phyloP scores from a whole-genome alignment of 2,329 filamentous ascomycete genomes.

The Penicillium digitatum region DNA sequence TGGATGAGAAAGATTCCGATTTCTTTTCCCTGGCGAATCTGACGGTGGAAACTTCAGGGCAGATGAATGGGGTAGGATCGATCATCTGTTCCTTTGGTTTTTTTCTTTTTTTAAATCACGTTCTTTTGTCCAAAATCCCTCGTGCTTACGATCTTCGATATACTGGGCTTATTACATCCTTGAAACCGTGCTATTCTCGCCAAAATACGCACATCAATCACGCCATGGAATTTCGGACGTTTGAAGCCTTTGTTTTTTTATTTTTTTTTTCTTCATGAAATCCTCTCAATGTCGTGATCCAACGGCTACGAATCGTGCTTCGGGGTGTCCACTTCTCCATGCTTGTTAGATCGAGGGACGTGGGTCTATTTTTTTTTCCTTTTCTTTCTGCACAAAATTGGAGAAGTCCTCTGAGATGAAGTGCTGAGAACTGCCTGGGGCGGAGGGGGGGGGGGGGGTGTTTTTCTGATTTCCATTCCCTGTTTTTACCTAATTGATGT shows the following conservation, averaged over 20 bases:
- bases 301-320: conserved; percentile 13
- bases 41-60: conserved; percentile 6
- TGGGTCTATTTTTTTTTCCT: conserved; percentile 1
- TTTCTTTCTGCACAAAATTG: conserved; percentile 1
- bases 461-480: neutral
- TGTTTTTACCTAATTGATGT: conserved; percentile 19
- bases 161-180: neutral
- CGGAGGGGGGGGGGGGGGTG: too few species aligned
- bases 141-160: neutral
- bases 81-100: neutral
- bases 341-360: neutral
- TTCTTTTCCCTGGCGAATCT: conserved; percentile 11
- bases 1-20: neutral
- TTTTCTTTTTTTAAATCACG: neutral
- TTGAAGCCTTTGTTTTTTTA: too few species aligned
- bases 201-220: neutral
- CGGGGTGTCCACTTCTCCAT: conserved; percentile 1
- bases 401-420: neutral
- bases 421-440: neutral
- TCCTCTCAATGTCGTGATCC: conserved; percentile 16
- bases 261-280: neutral
- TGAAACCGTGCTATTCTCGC: neutral
- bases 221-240: neutral
- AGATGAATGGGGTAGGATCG: neutral
- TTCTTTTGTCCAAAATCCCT: neutral